phyloP scores from a whole-genome alignment of 257 asterid species.

The Nicotiana attenuata region DNA sequence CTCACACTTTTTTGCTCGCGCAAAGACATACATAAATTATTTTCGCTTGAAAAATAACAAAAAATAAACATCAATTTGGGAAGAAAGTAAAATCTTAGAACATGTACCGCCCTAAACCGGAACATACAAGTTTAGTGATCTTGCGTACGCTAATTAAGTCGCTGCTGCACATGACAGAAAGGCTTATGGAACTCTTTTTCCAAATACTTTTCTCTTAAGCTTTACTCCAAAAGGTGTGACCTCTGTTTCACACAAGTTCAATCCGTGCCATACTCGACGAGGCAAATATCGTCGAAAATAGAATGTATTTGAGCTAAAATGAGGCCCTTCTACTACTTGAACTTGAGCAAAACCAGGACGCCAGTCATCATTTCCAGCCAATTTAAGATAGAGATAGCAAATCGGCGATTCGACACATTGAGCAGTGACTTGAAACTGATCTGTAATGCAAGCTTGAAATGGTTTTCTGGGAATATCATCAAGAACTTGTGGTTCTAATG shows the following conservation, averaged over 20 bases:
- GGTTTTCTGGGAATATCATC: slow-evolving; percentile 43
- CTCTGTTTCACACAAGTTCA: slow-evolving; percentile 29
- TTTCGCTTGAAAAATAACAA: too few relatives aligned
- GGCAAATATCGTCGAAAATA: slow-evolving; percentile 46
- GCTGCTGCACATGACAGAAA: background rate
- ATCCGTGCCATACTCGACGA: slow-evolving; percentile 38
- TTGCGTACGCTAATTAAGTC: too few relatives aligned
- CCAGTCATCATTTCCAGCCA: slow-evolving; percentile 39
- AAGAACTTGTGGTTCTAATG: slow-evolving; percentile 39
- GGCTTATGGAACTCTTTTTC: background rate
- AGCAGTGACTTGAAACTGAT: slow-evolving; percentile 33
- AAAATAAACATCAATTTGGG: too few relatives aligned
- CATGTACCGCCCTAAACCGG: too few relatives aligned
- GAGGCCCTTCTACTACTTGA: slow-evolving; percentile 18
- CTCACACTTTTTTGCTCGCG: too few relatives aligned
- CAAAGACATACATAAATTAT: too few relatives aligned
- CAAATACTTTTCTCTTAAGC: slow-evolving; percentile 27
- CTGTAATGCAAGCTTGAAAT: slow-evolving; percentile 42
- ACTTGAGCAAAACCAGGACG: slow-evolving; percentile 41
- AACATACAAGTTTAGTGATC: too few relatives aligned
- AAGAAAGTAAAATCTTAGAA: too few relatives aligned
- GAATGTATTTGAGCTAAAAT: slow-evolving; percentile 29
- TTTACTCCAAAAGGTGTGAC: slow-evolving; percentile 39
- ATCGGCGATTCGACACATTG: slow-evolving; percentile 37
- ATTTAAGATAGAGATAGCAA: slow-evolving; percentile 30